Evolutionary conservation across 305 asterid species (phyloP), one percentile per base, ranked within the genome.

Genomic region (Solanum hybrid): DNA sequence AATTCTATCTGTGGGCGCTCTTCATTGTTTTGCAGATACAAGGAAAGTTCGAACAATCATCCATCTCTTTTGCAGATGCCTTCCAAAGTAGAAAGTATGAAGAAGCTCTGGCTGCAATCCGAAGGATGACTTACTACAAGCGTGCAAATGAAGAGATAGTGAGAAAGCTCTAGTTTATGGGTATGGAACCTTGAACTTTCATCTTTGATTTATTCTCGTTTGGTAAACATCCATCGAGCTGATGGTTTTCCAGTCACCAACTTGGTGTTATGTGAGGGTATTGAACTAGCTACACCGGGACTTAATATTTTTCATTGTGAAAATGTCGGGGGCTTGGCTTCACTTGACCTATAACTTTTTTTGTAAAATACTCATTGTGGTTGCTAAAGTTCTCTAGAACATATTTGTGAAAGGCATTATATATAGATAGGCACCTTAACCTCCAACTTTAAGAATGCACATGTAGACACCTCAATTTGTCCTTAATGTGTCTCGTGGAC

Each of bases 121-220:
- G 93, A 81, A 95, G 97, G 92, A 94, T 96, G 98, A 95, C 98
- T 39, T 97, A 97, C 93, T 97, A 96, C 95, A 93, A 77, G 91
- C 98, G 99, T 28, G 94, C 99, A 89, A 91, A 89, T 85, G 99
- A 96, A 92, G 99, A 97, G 91, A 93, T 96, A 42, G 92, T 94
- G 57, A 96, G 94, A 95, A 97, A 97, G 92, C 98, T 95, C 85
- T 96, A 89, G 90, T 89, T 71, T 80, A 57, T 10, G 87, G 90
- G 87, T 83, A 46, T 29, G 40, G 20, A 83, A 31, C 20, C 74
- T 46, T 18, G 6, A 11, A 46, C 73, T 29, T 18, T 83, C 73
- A 18, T 83, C 74, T 67, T 46, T 46, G 40, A 29, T 46, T 40
- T 42, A 82, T 82, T 28, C 71, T 82, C 1, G 71, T 42, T 77